These are phyloP conservation scores for Hericium erinaceus DNA, from an alignment of 768 basidiomycete species.

Conservation along the genomic window DNA sequence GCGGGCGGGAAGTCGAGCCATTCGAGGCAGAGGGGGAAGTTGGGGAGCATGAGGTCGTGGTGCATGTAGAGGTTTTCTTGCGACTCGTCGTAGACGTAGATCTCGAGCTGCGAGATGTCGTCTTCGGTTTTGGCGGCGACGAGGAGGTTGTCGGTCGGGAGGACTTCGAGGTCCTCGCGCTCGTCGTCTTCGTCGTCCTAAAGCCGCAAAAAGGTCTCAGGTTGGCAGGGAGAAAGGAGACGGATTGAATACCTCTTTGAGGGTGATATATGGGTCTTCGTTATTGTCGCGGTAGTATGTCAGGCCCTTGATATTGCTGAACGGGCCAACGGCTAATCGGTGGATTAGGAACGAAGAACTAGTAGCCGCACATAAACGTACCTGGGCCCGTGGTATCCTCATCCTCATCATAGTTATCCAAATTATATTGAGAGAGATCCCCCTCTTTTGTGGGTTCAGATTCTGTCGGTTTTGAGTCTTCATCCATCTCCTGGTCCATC, in stretches of 20 bases:
- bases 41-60: constrained; percentile 96
- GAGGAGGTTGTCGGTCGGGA: constrained; percentile 87
- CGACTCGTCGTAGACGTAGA: constrained; percentile 91
- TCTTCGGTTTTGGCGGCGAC: constrained; percentile 93
- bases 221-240: constrained; percentile 2
- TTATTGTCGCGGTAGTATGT: constrained; percentile 86
- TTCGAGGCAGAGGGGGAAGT: constrained; percentile 96
- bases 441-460: constrained; percentile 17
- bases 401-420: constrained; percentile 82
- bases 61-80: constrained; percentile 91
- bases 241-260: constrained; percentile 63
- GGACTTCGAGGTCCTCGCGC: constrained; percentile 79
- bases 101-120: constrained; percentile 90
- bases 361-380: constrained; percentile 10
- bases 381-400: constrained; percentile 37
- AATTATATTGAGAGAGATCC: constrained; percentile 79
- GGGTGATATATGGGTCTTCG: constrained; percentile 93
- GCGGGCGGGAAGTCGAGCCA: constrained; percentile 93
- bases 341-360: constrained; percentile 5
- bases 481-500: constrained; percentile 41
- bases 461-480: constrained; percentile 30
- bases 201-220: background rate
- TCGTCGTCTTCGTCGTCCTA: constrained; percentile 75
- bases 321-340: constrained; percentile 57
- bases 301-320: constrained; percentile 93